Conservation (phyloP, 2,329 filamentous ascomycete species). For the Trichoderma breve region DNA sequence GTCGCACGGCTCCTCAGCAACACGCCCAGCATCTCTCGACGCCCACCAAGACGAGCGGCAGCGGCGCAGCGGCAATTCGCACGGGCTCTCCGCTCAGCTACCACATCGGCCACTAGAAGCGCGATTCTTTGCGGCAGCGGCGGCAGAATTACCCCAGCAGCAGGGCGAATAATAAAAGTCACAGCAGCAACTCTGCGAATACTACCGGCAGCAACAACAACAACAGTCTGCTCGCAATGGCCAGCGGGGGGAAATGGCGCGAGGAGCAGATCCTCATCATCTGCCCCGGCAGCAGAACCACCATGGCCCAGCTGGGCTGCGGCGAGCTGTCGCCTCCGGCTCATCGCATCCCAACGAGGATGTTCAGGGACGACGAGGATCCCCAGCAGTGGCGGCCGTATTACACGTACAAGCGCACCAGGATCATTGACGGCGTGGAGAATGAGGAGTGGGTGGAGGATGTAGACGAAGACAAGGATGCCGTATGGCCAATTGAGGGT, state of each 20-base stretch:
- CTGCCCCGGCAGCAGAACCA: constrained; percentile 82
- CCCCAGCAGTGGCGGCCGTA: constrained; percentile 70
- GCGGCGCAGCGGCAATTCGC: background rate
- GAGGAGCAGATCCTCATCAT: constrained; percentile 68
- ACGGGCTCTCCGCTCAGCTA: background rate
- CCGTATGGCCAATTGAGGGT: constrained; percentile 79
- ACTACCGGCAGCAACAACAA: background rate
- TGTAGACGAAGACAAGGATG: constrained; percentile 80
- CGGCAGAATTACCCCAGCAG: background rate
- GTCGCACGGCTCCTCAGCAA: constrained; percentile 1
- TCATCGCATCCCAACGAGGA: constrained; percentile 83
- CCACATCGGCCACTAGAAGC: constrained; percentile 12
- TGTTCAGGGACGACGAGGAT: constrained; percentile 86
- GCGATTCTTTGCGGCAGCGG: background rate
- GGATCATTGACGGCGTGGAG: constrained; percentile 45
- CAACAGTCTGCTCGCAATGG: constrained; percentile 42
- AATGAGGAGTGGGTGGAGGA: constrained; percentile 84
- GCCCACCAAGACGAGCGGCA: constrained; percentile 2
- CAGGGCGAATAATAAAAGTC: background rate
- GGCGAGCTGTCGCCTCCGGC: constrained; percentile 89
- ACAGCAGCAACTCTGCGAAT: background rate
- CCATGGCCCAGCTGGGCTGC: constrained; percentile 85
- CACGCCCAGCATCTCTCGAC: background rate
- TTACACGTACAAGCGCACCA: constrained; percentile 67
- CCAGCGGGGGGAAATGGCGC: constrained; percentile 58